These are phyloP conservation scores for Astrocystis sublimbata DNA, from an alignment of 495 filamentous ascomycete species.

Conservation along the genomic window DNA sequence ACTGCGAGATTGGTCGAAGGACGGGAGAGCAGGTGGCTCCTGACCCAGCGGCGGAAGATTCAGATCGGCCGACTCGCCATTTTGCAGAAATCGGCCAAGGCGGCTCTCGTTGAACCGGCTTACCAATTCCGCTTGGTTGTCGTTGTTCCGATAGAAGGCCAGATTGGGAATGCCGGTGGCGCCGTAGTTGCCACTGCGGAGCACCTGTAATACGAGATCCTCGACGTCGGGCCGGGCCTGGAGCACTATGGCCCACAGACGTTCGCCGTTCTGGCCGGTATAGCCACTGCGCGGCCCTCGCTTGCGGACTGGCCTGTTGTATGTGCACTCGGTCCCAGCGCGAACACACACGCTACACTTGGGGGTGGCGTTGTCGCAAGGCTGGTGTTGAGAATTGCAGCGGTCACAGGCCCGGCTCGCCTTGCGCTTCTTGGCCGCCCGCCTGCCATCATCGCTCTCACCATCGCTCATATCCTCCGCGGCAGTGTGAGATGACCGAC, in stretches of 20 bases:
- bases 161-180: constrained; percentile 30
- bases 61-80: constrained; percentile 32
- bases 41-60: constrained; percentile 28
- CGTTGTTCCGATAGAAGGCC: constrained; percentile 36
- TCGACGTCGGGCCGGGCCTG: constrained; percentile 33
- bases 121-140: constrained; percentile 34
- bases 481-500: constrained; percentile 17
- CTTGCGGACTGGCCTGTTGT: constrained; percentile 34
- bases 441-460: constrained; percentile 35
- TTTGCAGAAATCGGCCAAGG: constrained; percentile 29
- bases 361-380: constrained; percentile 34
- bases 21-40: constrained; percentile 21
- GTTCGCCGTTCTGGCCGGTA: constrained; percentile 37
- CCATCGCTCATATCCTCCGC: constrained; percentile 39
- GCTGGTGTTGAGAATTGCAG: constrained; percentile 37
- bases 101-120: constrained; percentile 34
- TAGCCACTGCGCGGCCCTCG: constrained; percentile 36
- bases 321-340: constrained; percentile 35
- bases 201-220: constrained; percentile 31
- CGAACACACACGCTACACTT: constrained; percentile 38
- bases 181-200: constrained; percentile 30
- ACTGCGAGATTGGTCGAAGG: constrained; percentile 22
- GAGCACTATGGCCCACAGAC: constrained; percentile 34
- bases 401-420: constrained; percentile 37
- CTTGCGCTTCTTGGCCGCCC: constrained; percentile 36